A percentile compares a stretch with the other conserved stretches of the same genome.
Conservation (phyloP, 2,329 filamentous ascomycete species). For the Cryphonectria carpinicola region DNA sequence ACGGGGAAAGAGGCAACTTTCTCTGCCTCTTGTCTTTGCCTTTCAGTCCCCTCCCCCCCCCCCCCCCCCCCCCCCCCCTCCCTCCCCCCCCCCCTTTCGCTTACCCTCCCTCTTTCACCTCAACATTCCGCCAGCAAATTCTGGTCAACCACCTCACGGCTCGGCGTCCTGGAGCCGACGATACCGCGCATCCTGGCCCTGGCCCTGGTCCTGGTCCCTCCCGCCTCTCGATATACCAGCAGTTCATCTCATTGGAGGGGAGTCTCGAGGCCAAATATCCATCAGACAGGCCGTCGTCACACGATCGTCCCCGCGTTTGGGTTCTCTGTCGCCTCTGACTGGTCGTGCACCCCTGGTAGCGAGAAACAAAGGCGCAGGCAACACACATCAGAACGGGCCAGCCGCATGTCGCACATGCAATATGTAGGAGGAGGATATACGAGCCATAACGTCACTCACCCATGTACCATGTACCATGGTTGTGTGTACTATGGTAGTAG, state of each 20-base stretch:
- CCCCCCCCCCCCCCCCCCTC: too few relatives aligned
- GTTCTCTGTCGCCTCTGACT: background rate
- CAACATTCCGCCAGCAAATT: background rate
- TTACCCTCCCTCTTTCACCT: background rate
- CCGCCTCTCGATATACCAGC: background rate
- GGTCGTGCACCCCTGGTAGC: background rate
- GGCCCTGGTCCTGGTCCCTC: background rate
- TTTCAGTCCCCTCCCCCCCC: too few relatives aligned
- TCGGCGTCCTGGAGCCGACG: background rate
- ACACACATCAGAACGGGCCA: background rate
- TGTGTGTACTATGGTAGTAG: background rate
- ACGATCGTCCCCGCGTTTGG: background rate
- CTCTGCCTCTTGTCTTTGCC: too few relatives aligned
- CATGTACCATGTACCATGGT: too few relatives aligned
- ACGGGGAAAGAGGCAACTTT: too few relatives aligned
- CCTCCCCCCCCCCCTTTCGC: background rate
- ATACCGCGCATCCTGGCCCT: background rate
- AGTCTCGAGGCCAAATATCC: background rate
- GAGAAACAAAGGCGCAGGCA: background rate
- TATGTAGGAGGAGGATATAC: background rate
- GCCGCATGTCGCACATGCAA: background rate
- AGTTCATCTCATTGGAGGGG: background rate
- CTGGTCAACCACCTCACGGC: background rate
- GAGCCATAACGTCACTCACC: background rate
- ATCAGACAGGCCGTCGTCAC: background rate